A percentile compares a stretch with the other conserved stretches of the same genome.
These are phyloP conservation scores for Annulohypoxylon bovei DNA, from an alignment of 495 filamentous ascomycete genomes.

Conservation along the genomic window DNA sequence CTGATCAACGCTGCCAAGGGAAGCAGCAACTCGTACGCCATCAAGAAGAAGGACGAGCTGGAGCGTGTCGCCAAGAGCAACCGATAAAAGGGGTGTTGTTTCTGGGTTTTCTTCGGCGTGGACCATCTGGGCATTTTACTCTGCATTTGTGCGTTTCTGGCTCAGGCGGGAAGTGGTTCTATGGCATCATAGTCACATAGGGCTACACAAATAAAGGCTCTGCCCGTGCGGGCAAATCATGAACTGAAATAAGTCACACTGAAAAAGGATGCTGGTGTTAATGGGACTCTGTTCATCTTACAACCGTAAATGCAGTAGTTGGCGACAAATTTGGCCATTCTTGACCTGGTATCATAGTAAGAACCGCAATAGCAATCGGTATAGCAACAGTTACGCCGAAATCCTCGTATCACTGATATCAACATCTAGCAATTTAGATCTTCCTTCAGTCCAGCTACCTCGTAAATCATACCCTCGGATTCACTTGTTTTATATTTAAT, in stretches of 20 bases:
- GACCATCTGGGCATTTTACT: conserved; percentile 61
- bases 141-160: conserved; percentile 63
- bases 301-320: conserved; percentile 7
- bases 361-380: conserved; percentile 1
- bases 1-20: conserved; percentile 99
- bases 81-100: conserved; percentile 72
- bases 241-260: conserved; percentile 48
- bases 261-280: conserved; percentile 34
- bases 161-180: conserved; percentile 56
- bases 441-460: not conserved
- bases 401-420: not conserved
- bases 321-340: conserved; percentile 13
- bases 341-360: conserved; percentile 36
- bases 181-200: conserved; percentile 61
- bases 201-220: conserved; percentile 54
- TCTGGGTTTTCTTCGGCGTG: conserved; percentile 54
- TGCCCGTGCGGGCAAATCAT: conserved; percentile 46
- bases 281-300: conserved; percentile 14
- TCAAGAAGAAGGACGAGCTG: conserved; percentile 99
- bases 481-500: conserved; percentile 34
- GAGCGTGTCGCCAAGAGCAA: conserved; percentile 99
- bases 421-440: not conserved
- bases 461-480: conserved; percentile 19
- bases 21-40: conserved; percentile 99
- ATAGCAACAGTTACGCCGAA: conserved; percentile 1